phyloP scores from a whole-genome alignment of 1,284 basidiomycete genomes.

The Thelephora terrestris region DNA sequence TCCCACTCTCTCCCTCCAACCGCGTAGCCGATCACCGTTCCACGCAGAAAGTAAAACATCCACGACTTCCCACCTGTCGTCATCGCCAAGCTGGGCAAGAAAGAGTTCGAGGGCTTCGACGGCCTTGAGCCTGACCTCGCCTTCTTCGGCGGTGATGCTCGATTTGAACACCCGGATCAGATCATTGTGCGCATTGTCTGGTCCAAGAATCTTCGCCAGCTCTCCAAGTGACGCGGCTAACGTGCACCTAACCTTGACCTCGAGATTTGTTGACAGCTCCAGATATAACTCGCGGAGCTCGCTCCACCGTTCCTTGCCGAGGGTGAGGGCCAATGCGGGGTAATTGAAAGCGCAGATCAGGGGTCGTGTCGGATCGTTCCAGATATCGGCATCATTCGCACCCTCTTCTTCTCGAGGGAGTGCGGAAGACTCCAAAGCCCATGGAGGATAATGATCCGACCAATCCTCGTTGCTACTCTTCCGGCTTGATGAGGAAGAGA shows the following conservation, averaged over 20 bases:
- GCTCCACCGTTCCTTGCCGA: constrained; percentile 73
- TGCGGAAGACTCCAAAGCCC: neutral
- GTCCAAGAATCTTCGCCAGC: constrained; percentile 78
- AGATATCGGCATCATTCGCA: constrained; percentile 16
- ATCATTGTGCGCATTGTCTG: constrained; percentile 58
- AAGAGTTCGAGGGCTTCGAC: constrained; percentile 56
- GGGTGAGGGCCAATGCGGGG: constrained; percentile 82
- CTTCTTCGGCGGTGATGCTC: constrained; percentile 47
- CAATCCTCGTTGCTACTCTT: constrained; percentile 2
- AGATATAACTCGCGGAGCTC: constrained; percentile 66
- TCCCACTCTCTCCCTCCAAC: constrained; percentile 81
- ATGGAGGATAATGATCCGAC: neutral
- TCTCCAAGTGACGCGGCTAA: constrained; percentile 86
- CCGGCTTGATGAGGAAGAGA: constrained; percentile 1
- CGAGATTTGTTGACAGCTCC: constrained; percentile 48
- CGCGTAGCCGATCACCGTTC: constrained; percentile 49
- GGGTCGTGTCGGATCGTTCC: constrained; percentile 58
- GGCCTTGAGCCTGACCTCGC: constrained; percentile 63
- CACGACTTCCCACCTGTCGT: constrained; percentile 44
- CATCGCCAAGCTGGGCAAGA: constrained; percentile 40
- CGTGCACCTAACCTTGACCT: constrained; percentile 60
- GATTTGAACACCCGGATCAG: constrained; percentile 69
- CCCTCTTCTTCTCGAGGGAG: neutral
- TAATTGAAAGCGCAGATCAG: constrained; percentile 92
- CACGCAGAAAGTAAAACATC: constrained; percentile 44